Evolutionary conservation across 1,284 basidiomycete genomes (phyloP).

Genomic region (Microbotryum intermedium): DNA sequence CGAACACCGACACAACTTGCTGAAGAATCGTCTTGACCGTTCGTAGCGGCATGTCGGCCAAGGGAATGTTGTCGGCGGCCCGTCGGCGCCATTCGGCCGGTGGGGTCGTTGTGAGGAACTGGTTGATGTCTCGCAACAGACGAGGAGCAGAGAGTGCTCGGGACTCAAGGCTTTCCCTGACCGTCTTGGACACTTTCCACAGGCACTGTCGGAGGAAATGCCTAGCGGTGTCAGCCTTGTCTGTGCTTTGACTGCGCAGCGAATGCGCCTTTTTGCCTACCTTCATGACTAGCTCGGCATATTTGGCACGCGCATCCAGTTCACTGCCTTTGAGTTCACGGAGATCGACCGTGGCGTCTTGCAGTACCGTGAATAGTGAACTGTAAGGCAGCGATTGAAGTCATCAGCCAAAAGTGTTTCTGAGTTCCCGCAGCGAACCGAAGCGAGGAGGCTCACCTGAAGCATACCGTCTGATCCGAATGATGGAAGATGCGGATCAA

Average conservation of each 20-base stretch:
- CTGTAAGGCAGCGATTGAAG: constrained; percentile 39
- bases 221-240: not conserved
- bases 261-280: constrained; percentile 12
- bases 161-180: constrained; percentile 80
- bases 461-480: constrained; percentile 80
- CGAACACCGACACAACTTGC: constrained; percentile 60
- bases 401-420: not conserved
- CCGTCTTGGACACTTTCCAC: constrained; percentile 93
- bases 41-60: constrained; percentile 92
- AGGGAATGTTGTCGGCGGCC: constrained; percentile 78
- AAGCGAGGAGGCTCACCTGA: constrained; percentile 55
- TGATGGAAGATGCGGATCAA: constrained; percentile 87
- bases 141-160: constrained; percentile 73
- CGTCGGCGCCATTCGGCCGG: constrained; percentile 93
- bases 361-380: constrained; percentile 70
- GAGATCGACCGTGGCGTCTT: constrained; percentile 81
- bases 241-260: not conserved
- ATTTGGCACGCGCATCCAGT: constrained; percentile 52
- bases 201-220: constrained; percentile 53
- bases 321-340: constrained; percentile 45
- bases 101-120: constrained; percentile 84
- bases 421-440: too few relatives aligned
- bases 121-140: constrained; percentile 86
- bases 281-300: constrained; percentile 92
- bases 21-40: constrained; percentile 98